Evolutionary conservation across 2,329 filamentous ascomycete species (phyloP).

Genomic region (Venturiaceae sp.): DNA sequence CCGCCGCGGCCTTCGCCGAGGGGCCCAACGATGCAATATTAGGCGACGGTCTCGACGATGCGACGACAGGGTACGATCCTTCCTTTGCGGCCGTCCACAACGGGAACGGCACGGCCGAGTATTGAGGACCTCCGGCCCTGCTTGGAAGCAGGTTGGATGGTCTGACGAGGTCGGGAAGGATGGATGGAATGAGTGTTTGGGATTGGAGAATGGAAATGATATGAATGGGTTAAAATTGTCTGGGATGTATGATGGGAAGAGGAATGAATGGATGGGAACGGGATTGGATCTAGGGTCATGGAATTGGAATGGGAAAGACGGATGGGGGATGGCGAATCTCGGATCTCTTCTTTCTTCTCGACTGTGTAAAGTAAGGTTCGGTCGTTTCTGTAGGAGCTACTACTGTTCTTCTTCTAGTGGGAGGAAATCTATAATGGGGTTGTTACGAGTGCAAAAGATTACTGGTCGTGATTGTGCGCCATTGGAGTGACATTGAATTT

Average conservation of each 20-base stretch:
- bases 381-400: background rate
- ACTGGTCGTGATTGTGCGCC: background rate
- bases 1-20: conserved; percentile 18
- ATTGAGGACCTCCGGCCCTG: conserved; percentile 5
- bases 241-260: background rate
- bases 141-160: background rate
- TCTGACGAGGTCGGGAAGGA: background rate
- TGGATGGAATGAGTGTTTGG: background rate
- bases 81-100: conserved; percentile 23
- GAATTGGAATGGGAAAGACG: background rate
- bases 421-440: background rate
- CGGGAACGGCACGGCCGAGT: conserved; percentile 23
- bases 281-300: background rate
- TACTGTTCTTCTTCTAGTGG: background rate
- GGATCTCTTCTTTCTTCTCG: background rate
- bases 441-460: background rate
- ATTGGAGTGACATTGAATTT: too few relatives aligned
- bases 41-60: conserved; percentile 31
- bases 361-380: conserved; percentile 1
- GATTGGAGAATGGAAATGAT: background rate
- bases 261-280: background rate
- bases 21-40: conserved; percentile 31
- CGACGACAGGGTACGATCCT: conserved; percentile 30
- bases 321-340: background rate
- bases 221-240: background rate